Base-by-base conservation (phyloP, 495 filamentous ascomycete genomes). In the Penicillium arizonense region DNA sequence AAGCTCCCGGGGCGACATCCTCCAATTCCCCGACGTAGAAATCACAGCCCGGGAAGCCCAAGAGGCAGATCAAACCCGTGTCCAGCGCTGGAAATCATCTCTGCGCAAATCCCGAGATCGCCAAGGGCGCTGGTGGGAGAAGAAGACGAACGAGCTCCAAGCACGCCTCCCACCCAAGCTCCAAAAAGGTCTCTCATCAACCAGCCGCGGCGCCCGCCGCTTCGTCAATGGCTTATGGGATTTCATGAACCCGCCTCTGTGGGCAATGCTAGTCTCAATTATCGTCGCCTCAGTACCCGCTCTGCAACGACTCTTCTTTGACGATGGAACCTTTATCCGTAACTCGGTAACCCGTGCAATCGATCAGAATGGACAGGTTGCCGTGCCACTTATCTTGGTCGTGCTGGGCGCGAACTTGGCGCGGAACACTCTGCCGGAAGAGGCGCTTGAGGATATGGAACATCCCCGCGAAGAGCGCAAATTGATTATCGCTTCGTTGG, bases 211-310 rank as follows among this genome's bases (percentile, higher is more conserved):
- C 24, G 30, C 74, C 47, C 34, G 62, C n/a, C 77, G 76, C 11
- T 87, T 93, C 60, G 64, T 81, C 46, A 57, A 67, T 34, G 91
- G 90, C 30, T 55, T 88, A 8, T 91, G 88, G 88, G 87, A 87
- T 33, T 94, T 96, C 69, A 97, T 98, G 94, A 98, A 97, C 70
- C 93, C 94, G 5, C 95, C 94, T 1, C 83, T 98, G 1, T 97
- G 92, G 90, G 93, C 94, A 9, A 97, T 98, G 93, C 77, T 97
- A 2, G 71, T 82, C 16, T 88, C 95, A 14, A 86, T 97, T 49
- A 65, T 97, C 49, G 87, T 97, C 5, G 94, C 95, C 24, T 96
- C 90, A 3, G 81, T 97, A n/a, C 95, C 94, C 0, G 66, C 76
- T 2, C 78, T 97, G 3, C 92, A 98, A 67, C 72, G 73, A 24